phyloP scores from a whole-genome alignment of 2,329 filamentous ascomycete species.

The Aureobasidium vineae region DNA sequence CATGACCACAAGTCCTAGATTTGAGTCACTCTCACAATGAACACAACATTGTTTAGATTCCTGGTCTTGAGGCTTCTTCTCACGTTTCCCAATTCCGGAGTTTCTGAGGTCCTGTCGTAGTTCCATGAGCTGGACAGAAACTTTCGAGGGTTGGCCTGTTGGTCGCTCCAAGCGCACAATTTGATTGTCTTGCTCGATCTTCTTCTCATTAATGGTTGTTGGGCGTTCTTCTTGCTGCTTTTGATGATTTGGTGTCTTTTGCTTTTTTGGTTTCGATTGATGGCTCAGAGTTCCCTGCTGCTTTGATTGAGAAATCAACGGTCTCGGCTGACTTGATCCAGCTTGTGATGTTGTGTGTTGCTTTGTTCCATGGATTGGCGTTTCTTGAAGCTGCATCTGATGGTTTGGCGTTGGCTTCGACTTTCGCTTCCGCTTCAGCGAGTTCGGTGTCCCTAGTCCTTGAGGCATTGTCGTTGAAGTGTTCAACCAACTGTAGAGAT shows the following conservation, averaged over 20 bases:
- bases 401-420: not conserved
- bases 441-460: not conserved
- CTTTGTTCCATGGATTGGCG: not conserved
- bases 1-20: not conserved
- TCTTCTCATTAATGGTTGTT: not conserved
- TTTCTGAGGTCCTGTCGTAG: not conserved
- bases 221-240: not conserved
- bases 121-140: not conserved
- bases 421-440: not conserved
- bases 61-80: not conserved
- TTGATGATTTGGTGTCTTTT: not conserved
- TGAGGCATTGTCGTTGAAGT: not conserved
- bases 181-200: not conserved
- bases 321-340: not conserved
- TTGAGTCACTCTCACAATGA: not conserved
- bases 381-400: not conserved
- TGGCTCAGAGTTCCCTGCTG: not conserved
- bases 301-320: not conserved
- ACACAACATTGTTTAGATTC: not conserved
- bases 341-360: not conserved
- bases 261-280: not conserved
- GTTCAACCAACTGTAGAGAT: not conserved
- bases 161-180: not conserved
- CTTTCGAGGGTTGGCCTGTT: not conserved
- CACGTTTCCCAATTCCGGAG: not conserved